These are phyloP conservation scores for Angomonas deanei DNA, from an alignment of 208 protist genomes.

Conservation along the genomic window DNA sequence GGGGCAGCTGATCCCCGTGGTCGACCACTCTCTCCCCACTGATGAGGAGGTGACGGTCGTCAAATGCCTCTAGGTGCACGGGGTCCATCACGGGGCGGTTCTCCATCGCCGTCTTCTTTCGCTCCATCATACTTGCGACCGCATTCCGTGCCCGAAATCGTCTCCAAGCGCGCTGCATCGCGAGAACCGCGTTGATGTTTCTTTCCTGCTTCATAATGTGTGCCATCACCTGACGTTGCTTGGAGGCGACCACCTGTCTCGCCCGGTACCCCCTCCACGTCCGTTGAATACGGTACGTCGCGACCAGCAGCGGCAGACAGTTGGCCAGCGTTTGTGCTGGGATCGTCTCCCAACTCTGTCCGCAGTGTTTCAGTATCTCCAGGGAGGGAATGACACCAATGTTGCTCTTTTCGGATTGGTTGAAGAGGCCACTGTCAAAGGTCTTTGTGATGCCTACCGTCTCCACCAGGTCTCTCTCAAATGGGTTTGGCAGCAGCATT, in stretches of 20 bases:
- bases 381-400: not conserved
- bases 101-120: slow-evolving; percentile 2
- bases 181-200: slow-evolving; percentile 17
- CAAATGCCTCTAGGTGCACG: not conserved
- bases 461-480: not conserved
- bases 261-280: slow-evolving; percentile 26
- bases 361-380: not conserved
- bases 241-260: not conserved
- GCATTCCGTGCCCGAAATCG: slow-evolving; percentile 13
- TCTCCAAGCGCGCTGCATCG: slow-evolving; percentile 29
- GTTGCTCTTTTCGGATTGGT: not conserved
- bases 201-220: slow-evolving; percentile 4
- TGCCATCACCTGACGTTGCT: not conserved
- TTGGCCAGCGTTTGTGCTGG: slow-evolving; percentile 4
- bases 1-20: not conserved
- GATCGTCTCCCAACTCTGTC: slow-evolving; percentile 8
- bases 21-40: not conserved
- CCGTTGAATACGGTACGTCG: slow-evolving; percentile 30
- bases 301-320: slow-evolving; percentile 27
- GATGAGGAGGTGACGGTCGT: not conserved
- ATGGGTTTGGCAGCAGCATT: not conserved
- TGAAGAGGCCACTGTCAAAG: not conserved
- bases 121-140: not conserved
- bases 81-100: slow-evolving; percentile 5
- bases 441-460: not conserved